phyloP scores from a whole-genome alignment of 768 basidiomycete species.

The Serendipita sp. region DNA sequence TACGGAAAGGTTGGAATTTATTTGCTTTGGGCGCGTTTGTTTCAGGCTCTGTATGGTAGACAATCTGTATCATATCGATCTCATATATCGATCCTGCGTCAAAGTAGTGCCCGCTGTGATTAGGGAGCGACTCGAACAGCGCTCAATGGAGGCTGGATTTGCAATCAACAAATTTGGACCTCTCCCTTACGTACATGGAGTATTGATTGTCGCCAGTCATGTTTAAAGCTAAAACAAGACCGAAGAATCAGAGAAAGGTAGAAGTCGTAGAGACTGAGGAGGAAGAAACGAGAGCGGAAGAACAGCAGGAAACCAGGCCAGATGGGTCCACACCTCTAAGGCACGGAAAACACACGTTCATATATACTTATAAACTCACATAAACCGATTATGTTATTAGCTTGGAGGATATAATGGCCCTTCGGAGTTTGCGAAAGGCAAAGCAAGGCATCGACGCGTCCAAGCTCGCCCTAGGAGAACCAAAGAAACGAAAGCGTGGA shows the following conservation, averaged over 20 bases:
- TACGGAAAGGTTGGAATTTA: no score
- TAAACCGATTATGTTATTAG: slow-evolving; percentile 23
- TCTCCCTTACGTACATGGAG: no score
- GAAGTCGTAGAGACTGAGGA: background rate
- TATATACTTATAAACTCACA: background rate
- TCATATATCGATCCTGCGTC: no score
- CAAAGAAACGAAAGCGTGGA: slow-evolving; percentile 48
- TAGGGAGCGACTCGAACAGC: no score
- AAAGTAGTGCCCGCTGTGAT: no score
- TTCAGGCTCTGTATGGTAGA: no score
- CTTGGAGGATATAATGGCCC: slow-evolving; percentile 68
- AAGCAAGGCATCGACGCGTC: slow-evolving; percentile 74
- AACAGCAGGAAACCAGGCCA: slow-evolving; percentile 13
- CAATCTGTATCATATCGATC: no score
- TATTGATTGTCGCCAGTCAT: background rate
- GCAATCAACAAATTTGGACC: no score
- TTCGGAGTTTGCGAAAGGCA: slow-evolving; percentile 57
- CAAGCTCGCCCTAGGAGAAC: slow-evolving; percentile 74
- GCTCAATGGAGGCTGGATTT: no score
- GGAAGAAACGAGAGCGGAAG: slow-evolving; percentile 11
- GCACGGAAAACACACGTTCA: background rate
- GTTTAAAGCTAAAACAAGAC: background rate
- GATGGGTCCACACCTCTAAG: background rate
- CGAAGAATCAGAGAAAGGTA: slow-evolving; percentile 8
- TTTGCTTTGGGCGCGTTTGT: no score